Percentiles rank a stretch among this genome's conserved stretches.
Evolutionary conservation across 495 filamentous ascomycete genomes (phyloP).

Genomic region (Hyaloscypha bicolor): DNA sequence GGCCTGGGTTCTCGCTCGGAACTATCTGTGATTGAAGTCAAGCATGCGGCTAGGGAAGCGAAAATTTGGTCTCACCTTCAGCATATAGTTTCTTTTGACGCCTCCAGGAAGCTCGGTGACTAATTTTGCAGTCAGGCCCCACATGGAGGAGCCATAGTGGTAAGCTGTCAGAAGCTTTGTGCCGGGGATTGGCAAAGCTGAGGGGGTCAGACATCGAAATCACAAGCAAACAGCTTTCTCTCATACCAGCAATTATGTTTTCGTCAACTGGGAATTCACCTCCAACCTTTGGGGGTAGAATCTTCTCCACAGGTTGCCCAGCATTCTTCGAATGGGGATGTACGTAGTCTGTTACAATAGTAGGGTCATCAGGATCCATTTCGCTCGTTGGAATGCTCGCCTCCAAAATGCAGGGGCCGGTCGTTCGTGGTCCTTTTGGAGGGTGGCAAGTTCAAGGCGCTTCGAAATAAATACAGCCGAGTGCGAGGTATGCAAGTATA

Average conservation of each 20-base stretch:
- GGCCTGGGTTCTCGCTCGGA: background rate
- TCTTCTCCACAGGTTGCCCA: background rate
- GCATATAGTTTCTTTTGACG: conserved; percentile 27
- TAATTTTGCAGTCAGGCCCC: conserved; percentile 15
- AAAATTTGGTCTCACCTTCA: conserved; percentile 25
- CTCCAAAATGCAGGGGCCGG: no score
- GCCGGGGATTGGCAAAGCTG: conserved; percentile 7
- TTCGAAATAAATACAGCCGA: no score
- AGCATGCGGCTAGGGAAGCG: conserved; percentile 35
- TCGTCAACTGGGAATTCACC: conserved; percentile 13
- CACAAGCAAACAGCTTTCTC: background rate
- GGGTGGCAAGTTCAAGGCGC: no score
- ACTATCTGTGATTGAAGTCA: conserved; percentile 6
- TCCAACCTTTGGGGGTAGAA: conserved; percentile 9
- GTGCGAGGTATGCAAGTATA: no score
- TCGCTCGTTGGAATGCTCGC: no score
- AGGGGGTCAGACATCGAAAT: no score
- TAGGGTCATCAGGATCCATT: background rate
- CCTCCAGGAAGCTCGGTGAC: background rate
- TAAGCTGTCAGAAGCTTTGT: background rate
- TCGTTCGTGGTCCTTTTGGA: no score
- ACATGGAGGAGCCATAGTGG: conserved; percentile 9
- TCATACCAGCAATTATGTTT: background rate
- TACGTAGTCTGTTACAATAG: background rate
- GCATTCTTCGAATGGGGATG: background rate